phyloP scores from a whole-genome alignment of 192 early-diverging fungal genomes.

The Irineochytrium annulatum region DNA sequence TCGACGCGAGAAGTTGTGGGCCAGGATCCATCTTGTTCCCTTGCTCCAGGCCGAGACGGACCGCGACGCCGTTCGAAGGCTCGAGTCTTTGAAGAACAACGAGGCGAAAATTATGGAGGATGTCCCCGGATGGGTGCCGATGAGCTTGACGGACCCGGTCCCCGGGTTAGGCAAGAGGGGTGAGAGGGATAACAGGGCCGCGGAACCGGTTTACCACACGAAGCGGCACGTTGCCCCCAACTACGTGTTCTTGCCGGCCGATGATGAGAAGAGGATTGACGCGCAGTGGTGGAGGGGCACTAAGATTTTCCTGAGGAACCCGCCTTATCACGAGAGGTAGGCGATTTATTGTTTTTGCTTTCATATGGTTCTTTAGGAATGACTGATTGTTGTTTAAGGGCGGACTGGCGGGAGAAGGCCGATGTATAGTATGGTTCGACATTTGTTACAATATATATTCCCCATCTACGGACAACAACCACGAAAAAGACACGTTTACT shows the following conservation, averaged over 20 bases:
- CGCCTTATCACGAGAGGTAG: conserved; percentile 31
- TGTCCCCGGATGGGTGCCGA: conserved; percentile 43
- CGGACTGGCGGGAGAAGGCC: not conserved
- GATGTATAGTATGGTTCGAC: no score
- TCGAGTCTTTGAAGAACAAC: conserved; percentile 62
- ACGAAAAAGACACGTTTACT: no score
- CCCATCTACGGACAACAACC: no score
- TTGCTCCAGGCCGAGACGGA: conserved; percentile 91
- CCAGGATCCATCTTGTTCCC: conserved; percentile 86
- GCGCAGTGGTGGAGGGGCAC: conserved; percentile 55
- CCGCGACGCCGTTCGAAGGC: conserved; percentile 73
- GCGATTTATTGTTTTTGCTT: not conserved
- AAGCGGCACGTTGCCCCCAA: conserved; percentile 71
- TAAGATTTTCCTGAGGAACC: conserved; percentile 46
- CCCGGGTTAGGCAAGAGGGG: conserved; percentile 41
- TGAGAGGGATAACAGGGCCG: conserved; percentile 62
- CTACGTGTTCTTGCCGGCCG: conserved; percentile 63
- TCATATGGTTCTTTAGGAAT: no score
- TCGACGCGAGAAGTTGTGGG: conserved; percentile 89
- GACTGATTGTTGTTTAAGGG: not conserved
- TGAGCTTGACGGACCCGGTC: conserved; percentile 46
- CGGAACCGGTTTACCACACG: conserved; percentile 87
- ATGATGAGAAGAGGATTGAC: conserved; percentile 24
- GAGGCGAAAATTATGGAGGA: conserved; percentile 88
- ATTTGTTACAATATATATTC: no score